Percentiles rank a stretch among this genome's conserved stretches.
These are phyloP conservation scores for Centrapalus pauciflorus DNA, from an alignment of 129 eudicot species.

Conservation along the genomic window DNA sequence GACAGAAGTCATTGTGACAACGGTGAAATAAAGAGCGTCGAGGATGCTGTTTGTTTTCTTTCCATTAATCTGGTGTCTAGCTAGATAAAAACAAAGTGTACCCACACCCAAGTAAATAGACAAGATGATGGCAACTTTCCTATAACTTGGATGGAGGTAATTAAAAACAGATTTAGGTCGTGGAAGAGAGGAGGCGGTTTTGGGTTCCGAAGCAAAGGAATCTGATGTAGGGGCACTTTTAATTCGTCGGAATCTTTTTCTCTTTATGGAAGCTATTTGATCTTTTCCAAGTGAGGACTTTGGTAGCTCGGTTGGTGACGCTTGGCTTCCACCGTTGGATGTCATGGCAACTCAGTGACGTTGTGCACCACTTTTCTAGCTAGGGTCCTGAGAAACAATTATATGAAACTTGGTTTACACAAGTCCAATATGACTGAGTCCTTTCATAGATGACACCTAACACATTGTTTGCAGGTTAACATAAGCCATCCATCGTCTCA, in stretches of 20 bases:
- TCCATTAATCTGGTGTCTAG: slow-evolving; percentile 58
- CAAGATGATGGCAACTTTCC: slow-evolving; percentile 42
- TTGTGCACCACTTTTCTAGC: not conserved
- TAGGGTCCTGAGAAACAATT: not conserved
- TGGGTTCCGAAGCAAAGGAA: slow-evolving; percentile 32
- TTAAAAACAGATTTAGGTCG: slow-evolving; percentile 31
- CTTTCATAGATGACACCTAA: too few species aligned
- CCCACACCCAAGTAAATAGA: slow-evolving; percentile 57
- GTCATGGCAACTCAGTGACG: slow-evolving; percentile 7
- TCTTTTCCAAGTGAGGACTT: slow-evolving; percentile 15
- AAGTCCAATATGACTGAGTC: too few species aligned
- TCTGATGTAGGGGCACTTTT: slow-evolving; percentile 73
- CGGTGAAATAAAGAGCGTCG: slow-evolving; percentile 77
- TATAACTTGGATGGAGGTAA: slow-evolving; percentile 58
- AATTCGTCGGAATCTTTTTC: slow-evolving; percentile 56
- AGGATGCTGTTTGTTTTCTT: slow-evolving; percentile 50
- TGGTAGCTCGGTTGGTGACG: not conserved
- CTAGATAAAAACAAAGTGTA: slow-evolving; percentile 64
- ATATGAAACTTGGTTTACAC: not conserved
- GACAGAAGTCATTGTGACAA: slow-evolving; percentile 94
- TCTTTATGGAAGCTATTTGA: slow-evolving; percentile 30
- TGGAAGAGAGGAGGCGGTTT: slow-evolving; percentile 14
- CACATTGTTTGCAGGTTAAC: too few species aligned
- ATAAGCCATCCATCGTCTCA: too few species aligned
- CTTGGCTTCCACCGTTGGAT: not conserved